Evolutionary conservation across 257 asterid species (phyloP), one percentile per base, ranked within the genome.

Genomic region (Plectranthus barbatus): DNA sequence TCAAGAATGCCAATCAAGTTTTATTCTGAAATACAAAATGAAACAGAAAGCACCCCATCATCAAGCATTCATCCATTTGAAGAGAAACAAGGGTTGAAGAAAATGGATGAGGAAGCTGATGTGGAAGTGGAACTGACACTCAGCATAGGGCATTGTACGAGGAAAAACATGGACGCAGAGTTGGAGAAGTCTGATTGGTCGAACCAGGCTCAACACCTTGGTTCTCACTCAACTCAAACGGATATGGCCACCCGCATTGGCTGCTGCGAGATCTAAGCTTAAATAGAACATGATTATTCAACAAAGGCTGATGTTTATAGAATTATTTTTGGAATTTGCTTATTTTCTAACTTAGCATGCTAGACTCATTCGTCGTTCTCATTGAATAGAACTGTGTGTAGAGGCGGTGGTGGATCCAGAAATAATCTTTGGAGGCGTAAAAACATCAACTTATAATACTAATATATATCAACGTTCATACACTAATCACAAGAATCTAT

Each of bases 61-160:
- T 60, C 77, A 3, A 63, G 70, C 34, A 31, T 24, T 17, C 72
- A 55, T 19, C 39, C 3, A 4, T 55, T 29, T 20, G 64, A 42
- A 42, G 70, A 74, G 7, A 60, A 26, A 8, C 36, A 19, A 14
- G 69, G 64, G 10, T 6, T 44, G 74, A 48, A 48, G 26, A 77
- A 6, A 17, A 24, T 11, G 8, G 70, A 66, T 1, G 79, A 54
- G 13, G 82, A 78, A 21, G 71, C 56, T 48, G 90, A 74, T 14
- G 75, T 68, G 19, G 89, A 85, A 51, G 86, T 85, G 57, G 96
- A 85, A 48, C 79, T 88, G 51, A 78, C 87, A 64, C 79, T 85
- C 39, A 75, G 87, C 69, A 75, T 83, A 5, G 94, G 87, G 37
- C 74, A 77, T 37, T 62, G 68, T 64, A 72, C 54, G 17, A 76